Percentiles rank a stretch among this genome's conserved stretches.
Conservation (phyloP, 2,329 filamentous ascomycete genomes). For the Fusarium buharicum region DNA sequence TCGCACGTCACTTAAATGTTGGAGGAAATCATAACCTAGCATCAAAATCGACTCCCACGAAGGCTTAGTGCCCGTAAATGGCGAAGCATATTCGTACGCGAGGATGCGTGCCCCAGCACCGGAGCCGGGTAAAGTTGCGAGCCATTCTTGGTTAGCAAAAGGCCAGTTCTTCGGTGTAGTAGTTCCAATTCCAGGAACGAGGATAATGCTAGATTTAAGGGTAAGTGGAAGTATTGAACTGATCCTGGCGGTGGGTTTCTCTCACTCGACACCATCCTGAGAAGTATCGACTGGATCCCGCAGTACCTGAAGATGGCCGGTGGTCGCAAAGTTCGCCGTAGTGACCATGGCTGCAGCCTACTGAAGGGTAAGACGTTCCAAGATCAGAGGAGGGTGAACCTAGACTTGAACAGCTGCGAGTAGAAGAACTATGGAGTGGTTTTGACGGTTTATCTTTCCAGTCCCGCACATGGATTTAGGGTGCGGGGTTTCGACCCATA, state of each 20-base stretch:
- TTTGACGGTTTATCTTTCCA: not conserved
- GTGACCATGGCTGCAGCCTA: not conserved
- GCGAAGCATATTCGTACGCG: not conserved
- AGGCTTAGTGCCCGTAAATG: conserved; percentile 1
- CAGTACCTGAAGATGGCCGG: conserved; percentile 1
- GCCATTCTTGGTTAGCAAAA: conserved; percentile 1
- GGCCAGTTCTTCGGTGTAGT: not conserved
- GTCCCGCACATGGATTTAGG: not conserved
- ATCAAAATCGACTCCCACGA: conserved; percentile 2
- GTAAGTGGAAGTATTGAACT: conserved; percentile 1
- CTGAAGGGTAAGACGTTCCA: not conserved
- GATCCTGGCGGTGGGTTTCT: not conserved
- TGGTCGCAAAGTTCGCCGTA: not conserved
- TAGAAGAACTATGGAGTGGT: not conserved
- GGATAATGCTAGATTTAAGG: conserved; percentile 1
- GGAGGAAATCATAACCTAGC: conserved; percentile 1
- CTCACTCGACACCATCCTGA: conserved; percentile 1
- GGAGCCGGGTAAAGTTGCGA: not conserved
- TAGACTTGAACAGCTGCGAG: not conserved
- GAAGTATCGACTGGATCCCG: conserved; percentile 1
- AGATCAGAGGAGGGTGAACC: not conserved
- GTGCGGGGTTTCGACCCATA: not conserved
- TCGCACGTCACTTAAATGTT: not conserved
- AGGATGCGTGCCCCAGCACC: conserved; percentile 1
- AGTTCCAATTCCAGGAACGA: conserved; percentile 1